Base-by-base conservation (phyloP, 1,284 basidiomycete genomes). In the Ustilago loliicola region DNA sequence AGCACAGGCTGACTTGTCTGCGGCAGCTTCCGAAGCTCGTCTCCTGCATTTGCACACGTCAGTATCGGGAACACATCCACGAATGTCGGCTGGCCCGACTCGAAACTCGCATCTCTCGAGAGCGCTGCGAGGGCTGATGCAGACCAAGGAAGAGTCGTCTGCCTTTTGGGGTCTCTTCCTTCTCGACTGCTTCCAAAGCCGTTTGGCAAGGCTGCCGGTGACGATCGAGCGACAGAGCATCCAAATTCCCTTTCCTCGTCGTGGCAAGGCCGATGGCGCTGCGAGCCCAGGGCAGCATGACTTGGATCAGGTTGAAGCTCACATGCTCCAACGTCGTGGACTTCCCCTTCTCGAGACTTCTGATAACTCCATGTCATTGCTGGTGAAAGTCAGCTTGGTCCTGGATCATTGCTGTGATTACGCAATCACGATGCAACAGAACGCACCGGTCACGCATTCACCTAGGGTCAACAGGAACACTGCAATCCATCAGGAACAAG, bases 111-210 rank as follows among this genome's bases (percentile, higher is more conserved):
- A 54, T 47, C 66, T 70, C 9, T 60, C 58, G 11, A 38, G 59
- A 36, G 66, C 72, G 3, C 66, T 74, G 3, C 57, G 62, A 11
- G 63, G 66, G 4, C 21, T 74, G 55, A 62, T 66, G 60, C 66
- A 66, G 45, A 38, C 51, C 54, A 62, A 54, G n/a, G 59, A 66
- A 32, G 58, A 69, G 23, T 51, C 32, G 2, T 52, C 53, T 19
- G 62, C 59, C 2, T 74, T 74, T 47, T 74, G 72, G 72, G 50
- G 55, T 50, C 51, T 74, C 6, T 69, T 66, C 45, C 30, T 66
- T 30, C 63, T 69, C n/a, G 72, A 74, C 29, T 69, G 66, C 60
- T 62, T 69, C 15, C 72, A 74, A 25, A 69, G 47, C 38, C 58
- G 63, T 10, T 23, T 66, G 36, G 48, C 62, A 9, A 29, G 48